Conservation (phyloP, 148 eudicot genomes). For the Vaccinium corymbosum region DNA sequence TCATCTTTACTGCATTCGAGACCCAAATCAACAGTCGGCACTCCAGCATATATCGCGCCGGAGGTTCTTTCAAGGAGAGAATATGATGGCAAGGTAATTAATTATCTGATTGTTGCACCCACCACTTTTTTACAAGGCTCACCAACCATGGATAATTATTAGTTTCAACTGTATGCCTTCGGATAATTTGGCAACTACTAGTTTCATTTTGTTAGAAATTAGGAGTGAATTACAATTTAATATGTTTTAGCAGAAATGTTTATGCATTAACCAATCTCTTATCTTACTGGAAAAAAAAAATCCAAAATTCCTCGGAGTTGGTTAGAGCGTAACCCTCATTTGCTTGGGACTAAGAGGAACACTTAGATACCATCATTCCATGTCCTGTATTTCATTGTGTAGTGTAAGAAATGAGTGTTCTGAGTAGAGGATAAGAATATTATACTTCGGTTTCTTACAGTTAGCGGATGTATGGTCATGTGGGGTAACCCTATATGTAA, state of each 20-base stretch:
- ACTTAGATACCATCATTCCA: neutral
- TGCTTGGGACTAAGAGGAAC: neutral
- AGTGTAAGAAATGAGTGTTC: neutral
- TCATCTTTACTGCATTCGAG: conserved; percentile 82
- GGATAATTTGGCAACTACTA: neutral
- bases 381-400: neutral
- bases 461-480: conserved; percentile 89
- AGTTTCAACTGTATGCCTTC: neutral
- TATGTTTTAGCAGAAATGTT: neutral
- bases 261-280: neutral
- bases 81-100: conserved; percentile 78
- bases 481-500: conserved; percentile 81
- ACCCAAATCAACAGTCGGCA: conserved; percentile 84
- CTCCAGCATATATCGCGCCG: conserved; percentile 88
- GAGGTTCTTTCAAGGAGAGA: conserved; percentile 82
- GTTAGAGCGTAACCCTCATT: neutral
- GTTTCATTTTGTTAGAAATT: neutral
- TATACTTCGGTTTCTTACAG: conserved; percentile 28
- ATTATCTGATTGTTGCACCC: neutral
- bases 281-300: too few species aligned
- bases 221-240: neutral
- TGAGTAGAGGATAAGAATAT: neutral
- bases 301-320: neutral
- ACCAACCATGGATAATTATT: too few species aligned
- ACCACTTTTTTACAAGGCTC: too few species aligned